Evolutionary conservation across 208 protist species (phyloP).

Genomic region (Acanthamoeba lugdunensis): DNA sequence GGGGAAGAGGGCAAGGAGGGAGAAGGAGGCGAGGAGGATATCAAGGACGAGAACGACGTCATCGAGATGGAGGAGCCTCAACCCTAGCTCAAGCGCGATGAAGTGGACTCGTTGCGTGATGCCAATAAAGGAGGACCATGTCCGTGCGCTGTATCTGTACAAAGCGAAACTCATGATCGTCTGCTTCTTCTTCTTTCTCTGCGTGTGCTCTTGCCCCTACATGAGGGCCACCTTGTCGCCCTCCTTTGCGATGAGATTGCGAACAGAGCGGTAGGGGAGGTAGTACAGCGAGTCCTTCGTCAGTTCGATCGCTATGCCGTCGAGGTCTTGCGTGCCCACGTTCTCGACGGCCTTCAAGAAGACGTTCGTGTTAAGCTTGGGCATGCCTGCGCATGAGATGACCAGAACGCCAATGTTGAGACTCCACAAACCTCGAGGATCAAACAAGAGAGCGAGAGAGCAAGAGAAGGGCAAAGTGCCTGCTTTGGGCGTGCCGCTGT

Average conservation of each 20-base stretch:
- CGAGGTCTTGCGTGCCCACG: conserved; percentile 3
- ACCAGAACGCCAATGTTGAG: neutral
- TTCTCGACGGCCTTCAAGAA: conserved; percentile 7
- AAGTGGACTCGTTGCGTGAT: conserved; percentile 26
- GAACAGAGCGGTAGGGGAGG: conserved; percentile 8
- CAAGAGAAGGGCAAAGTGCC: neutral
- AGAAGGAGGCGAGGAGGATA: neutral
- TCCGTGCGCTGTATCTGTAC: neutral
- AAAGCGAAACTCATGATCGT: neutral
- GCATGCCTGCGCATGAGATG: neutral
- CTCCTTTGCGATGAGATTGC: neutral
- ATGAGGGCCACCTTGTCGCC: conserved; percentile 40
- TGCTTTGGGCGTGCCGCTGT: conserved; percentile 30
- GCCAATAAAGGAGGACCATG: neutral
- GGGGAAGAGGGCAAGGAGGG: neutral
- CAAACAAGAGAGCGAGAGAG: neutral
- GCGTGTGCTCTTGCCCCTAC: neutral
- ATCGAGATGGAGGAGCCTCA: neutral
- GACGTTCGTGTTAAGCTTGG: conserved; percentile 15
- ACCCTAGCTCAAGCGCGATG: neutral
- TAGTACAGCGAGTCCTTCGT: conserved; percentile 22
- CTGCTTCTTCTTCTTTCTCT: neutral
- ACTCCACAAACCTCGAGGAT: neutral
- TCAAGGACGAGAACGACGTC: conserved; percentile 32
- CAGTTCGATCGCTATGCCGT: conserved; percentile 24